Evolutionary conservation across 345 rosid genomes (phyloP), one percentile per base, ranked within the genome.

Genomic region (Rhodamnia rubescens): DNA sequence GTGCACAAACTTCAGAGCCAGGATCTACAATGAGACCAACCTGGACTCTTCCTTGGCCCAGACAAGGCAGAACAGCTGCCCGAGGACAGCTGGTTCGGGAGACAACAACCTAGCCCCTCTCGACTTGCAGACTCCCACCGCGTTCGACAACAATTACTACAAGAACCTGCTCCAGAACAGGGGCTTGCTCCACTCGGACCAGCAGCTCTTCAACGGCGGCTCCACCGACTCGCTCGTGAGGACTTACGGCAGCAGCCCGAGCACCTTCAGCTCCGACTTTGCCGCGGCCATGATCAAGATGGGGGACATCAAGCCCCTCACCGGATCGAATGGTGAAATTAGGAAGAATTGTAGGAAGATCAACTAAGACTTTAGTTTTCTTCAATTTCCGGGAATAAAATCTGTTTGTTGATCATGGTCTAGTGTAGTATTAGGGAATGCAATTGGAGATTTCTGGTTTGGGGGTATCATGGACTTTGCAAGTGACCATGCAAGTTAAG

Each of bases 101-200:
- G 92, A 94, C 90, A 89, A 89, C 83, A 94, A 91, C 59, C 86
- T 95, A 86, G 95, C 96, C 56, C 93, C 95, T 8, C 95, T 97
- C 2, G 98, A 97, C 82, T 80, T 87, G 44, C 90, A 86, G 20
- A 90, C 98, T 0, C 92, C 97, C 0, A 90, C 88, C 32, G 20
- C 54, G 3, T 95, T 97, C 61, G 98, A 97, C 86, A 95, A 93
- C 92, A 85, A 88, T 74, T 97, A 95, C 86, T 94, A 85, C 94
- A 90, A 91, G 89, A 93, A 95, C 87, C 92, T 97, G 11, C 21
- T 95, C 82, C 69, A 55, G 64, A 87, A 85, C n/a, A 94, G 69
- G 88, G 98, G 98, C 14, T 91, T 95, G 18, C 96, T 97, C 18
- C 95, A 93, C 85, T 93, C 99, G 1, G 96, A 97, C 78, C 98